A percentile compares a stretch with the other conserved stretches of the same genome.
phyloP scores from a whole-genome alignment of 768 basidiomycete species.

The Trametes sanguinea region DNA sequence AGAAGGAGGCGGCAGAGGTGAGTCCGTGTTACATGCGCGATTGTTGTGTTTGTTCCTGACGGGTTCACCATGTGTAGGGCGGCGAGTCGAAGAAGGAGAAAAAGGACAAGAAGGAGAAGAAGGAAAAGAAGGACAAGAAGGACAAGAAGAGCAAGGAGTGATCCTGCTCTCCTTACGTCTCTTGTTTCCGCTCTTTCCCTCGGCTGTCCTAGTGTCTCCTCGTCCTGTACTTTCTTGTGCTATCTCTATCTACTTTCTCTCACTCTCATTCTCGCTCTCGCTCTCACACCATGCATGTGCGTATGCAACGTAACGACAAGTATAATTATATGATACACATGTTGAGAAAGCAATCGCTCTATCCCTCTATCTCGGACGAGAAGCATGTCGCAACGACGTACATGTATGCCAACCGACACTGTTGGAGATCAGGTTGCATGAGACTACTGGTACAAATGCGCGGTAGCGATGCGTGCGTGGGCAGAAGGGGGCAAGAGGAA shows the following conservation, averaged over 20 bases:
- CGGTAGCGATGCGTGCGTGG: neutral
- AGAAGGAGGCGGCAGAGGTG: slow-evolving; percentile 46
- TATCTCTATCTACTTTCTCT: slow-evolving; percentile 18
- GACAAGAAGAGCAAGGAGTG: slow-evolving; percentile 53
- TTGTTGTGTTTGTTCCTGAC: slow-evolving; percentile 8
- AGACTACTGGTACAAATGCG: slow-evolving; percentile 12
- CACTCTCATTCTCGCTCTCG: neutral
- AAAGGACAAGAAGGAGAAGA: slow-evolving; percentile 41
- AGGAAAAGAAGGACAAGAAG: slow-evolving; percentile 50
- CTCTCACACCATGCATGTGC: slow-evolving; percentile 2
- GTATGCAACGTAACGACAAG: neutral
- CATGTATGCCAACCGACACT: slow-evolving; percentile 3
- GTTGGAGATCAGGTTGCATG: slow-evolving; percentile 6
- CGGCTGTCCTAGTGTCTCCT: slow-evolving; percentile 9
- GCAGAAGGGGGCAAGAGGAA: neutral
- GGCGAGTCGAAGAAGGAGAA: slow-evolving; percentile 41
- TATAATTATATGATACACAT: slow-evolving; percentile 15
- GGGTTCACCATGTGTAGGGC: slow-evolving; percentile 26
- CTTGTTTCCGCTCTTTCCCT: neutral
- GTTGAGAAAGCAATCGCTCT: neutral
- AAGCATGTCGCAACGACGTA: neutral
- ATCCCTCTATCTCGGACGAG: neutral
- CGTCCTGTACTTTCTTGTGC: slow-evolving; percentile 18
- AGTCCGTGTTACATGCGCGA: slow-evolving; percentile 17
- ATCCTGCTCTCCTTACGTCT: slow-evolving; percentile 15